Percentiles rank a stretch among this genome's conserved stretches.
Evolutionary conservation across 306 rosid genomes (phyloP).

Genomic region (Gastrolobium bilobum): DNA sequence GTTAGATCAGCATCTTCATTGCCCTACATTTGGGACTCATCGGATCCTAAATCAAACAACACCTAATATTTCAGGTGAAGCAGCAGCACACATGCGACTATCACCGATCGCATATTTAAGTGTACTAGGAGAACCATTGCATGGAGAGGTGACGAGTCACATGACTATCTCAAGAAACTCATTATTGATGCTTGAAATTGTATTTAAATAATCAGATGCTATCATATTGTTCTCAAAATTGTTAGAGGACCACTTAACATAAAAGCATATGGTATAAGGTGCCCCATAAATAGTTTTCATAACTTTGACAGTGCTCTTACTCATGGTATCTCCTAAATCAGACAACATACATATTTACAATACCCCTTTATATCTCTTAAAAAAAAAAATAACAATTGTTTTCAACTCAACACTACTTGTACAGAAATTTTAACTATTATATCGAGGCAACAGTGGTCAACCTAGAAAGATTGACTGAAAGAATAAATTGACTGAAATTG

Average conservation of each 20-base stretch:
- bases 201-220: conserved; percentile 14
- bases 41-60: conserved; percentile 76
- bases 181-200: conserved; percentile 35
- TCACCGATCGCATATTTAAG: conserved; percentile 95
- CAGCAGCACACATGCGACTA: conserved; percentile 70
- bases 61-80: conserved; percentile 76
- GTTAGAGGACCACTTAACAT: background rate
- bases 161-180: conserved; percentile 47
- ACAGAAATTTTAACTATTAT: conserved; percentile 2
- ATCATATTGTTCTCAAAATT: conserved; percentile 29
- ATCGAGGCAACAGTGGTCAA: background rate
- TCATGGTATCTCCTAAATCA: background rate
- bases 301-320: background rate
- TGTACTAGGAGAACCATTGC: conserved; percentile 96
- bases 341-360: background rate
- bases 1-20: conserved; percentile 98
- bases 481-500: background rate
- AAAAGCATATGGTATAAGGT: conserved; percentile 18
- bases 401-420: background rate
- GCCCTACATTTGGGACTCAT: conserved; percentile 96
- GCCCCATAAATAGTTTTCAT: conserved; percentile 14
- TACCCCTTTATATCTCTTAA: conserved; percentile 2
- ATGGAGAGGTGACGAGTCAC: conserved; percentile 86
- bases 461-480: background rate
- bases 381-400: conserved; percentile 2